A percentile compares a stretch with the other conserved stretches of the same genome.
Conservation (phyloP, 495 filamentous ascomycete species). For the Neurospora sublineolata region DNA sequence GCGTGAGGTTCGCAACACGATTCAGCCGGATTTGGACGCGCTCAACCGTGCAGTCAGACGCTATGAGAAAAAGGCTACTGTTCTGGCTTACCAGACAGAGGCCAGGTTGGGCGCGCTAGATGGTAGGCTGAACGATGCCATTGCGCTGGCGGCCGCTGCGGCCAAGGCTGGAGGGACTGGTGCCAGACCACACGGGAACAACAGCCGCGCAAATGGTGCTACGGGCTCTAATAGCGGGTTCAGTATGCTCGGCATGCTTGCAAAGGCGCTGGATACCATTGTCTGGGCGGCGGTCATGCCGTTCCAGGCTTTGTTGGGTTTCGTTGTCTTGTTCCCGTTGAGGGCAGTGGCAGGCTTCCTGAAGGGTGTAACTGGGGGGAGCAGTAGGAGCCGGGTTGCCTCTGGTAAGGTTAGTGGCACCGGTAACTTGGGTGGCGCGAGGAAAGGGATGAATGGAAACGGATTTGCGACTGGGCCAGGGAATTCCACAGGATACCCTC, state of each 20-base stretch:
- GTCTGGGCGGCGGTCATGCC: constrained; percentile 20
- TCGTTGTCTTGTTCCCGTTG: constrained; percentile 15
- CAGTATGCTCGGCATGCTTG: neutral
- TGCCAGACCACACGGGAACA: neutral
- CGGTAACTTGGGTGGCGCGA: neutral
- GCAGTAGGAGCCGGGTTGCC: neutral
- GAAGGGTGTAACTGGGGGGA: neutral
- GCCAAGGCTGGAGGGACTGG: constrained; percentile 35
- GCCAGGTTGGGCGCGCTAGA: constrained; percentile 60
- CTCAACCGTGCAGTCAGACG: constrained; percentile 79
- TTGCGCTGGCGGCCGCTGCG: constrained; percentile 66
- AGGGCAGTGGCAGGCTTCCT: constrained; percentile 10
- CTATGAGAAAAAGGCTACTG: constrained; percentile 81
- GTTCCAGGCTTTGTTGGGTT: constrained; percentile 14
- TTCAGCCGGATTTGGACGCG: constrained; percentile 79
- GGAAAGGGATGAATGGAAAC: neutral
- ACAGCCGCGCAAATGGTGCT: neutral
- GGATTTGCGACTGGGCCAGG: neutral
- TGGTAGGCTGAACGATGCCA: constrained; percentile 57
- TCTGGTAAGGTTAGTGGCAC: neutral
- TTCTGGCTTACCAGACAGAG: constrained; percentile 64
- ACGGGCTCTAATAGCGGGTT: neutral
- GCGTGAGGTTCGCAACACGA: constrained; percentile 47
- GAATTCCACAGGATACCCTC: neutral
- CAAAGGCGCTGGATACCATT: neutral